Evolutionary conservation across 306 rosid species (phyloP).

Genomic region (cucumber (Cucumis sativus)): DNA sequence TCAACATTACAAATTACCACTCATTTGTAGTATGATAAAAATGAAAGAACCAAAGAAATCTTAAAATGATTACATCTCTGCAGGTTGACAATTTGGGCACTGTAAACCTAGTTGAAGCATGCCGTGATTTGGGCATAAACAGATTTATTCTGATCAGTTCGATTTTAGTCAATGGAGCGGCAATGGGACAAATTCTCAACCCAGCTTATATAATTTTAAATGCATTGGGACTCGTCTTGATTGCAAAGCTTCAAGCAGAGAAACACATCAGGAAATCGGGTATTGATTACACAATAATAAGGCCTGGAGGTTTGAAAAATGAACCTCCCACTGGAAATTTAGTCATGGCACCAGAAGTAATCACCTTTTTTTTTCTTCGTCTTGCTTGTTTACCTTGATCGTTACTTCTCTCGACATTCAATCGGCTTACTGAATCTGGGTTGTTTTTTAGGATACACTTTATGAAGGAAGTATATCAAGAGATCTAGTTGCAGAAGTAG

Average conservation of each 20-base stretch:
- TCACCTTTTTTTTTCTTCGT: not conserved
- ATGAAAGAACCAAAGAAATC: not conserved
- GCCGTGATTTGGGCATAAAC: slow-evolving; percentile 59
- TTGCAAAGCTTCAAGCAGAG: slow-evolving; percentile 93
- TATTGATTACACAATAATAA: slow-evolving; percentile 80
- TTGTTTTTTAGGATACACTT: slow-evolving; percentile 60
- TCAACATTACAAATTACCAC: too few species aligned
- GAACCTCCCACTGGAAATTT: slow-evolving; percentile 82
- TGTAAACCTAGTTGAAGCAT: slow-evolving; percentile 84
- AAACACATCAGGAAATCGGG: slow-evolving; percentile 72
- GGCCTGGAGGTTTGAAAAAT: slow-evolving; percentile 90
- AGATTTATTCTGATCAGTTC: slow-evolving; percentile 88
- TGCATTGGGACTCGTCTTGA: slow-evolving; percentile 77
- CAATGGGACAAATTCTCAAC: slow-evolving; percentile 86
- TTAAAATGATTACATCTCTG: not conserved
- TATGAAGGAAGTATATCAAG: slow-evolving; percentile 72
- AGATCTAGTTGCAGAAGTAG: slow-evolving; percentile 89
- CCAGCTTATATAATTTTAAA: slow-evolving; percentile 89
- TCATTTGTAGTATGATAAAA: too few species aligned
- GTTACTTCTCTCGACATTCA: not conserved
- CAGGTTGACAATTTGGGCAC: slow-evolving; percentile 96
- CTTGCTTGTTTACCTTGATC: not conserved
- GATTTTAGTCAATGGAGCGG: slow-evolving; percentile 90
- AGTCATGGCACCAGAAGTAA: slow-evolving; percentile 91
- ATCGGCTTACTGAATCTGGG: not conserved